A percentile compares a stretch with the other conserved stretches of the same genome.
phyloP scores from a whole-genome alignment of 2,329 filamentous ascomycete genomes.

The Corynespora cassiicola region DNA sequence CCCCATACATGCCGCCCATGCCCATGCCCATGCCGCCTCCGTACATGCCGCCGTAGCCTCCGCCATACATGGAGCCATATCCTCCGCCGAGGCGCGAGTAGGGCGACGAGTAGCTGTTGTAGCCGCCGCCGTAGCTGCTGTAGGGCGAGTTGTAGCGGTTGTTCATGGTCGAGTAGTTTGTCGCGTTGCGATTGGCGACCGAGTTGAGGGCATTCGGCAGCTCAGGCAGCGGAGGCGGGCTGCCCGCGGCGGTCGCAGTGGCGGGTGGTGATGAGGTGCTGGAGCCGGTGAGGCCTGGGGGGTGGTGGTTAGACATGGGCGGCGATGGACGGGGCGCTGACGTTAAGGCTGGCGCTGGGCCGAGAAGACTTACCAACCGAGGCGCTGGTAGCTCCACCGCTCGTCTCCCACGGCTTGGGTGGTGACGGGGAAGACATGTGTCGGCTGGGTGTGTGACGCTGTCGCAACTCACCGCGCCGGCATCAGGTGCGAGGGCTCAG shows the following conservation, averaged over 20 bases:
- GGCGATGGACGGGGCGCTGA: conserved; percentile 17
- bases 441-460: conserved; percentile 13
- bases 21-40: conserved; percentile 45
- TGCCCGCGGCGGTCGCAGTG: conserved; percentile 49
- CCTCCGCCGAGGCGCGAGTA: conserved; percentile 60
- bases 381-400: conserved; percentile 62
- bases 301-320: conserved; percentile 24
- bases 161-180: conserved; percentile 75
- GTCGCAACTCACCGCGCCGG: conserved; percentile 30
- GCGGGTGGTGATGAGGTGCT: conserved; percentile 50
- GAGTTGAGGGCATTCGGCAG: conserved; percentile 79
- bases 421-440: conserved; percentile 73
- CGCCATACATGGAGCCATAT: conserved; percentile 51
- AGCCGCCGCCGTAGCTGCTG: conserved; percentile 56
- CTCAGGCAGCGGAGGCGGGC: conserved; percentile 76
- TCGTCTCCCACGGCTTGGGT: conserved; percentile 96
- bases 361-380: conserved; percentile 42
- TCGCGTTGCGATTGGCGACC: conserved; percentile 86
- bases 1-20: conserved; percentile 56
- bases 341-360: conserved; percentile 8
- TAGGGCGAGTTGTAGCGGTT: conserved; percentile 61
- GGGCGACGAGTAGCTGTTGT: conserved; percentile 61
- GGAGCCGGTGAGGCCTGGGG: conserved; percentile 41
- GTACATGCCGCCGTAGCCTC: conserved; percentile 44
- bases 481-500: conserved; percentile 22